phyloP scores from a whole-genome alignment of 2,329 filamentous ascomycete species.

The Neurospora sp. region DNA sequence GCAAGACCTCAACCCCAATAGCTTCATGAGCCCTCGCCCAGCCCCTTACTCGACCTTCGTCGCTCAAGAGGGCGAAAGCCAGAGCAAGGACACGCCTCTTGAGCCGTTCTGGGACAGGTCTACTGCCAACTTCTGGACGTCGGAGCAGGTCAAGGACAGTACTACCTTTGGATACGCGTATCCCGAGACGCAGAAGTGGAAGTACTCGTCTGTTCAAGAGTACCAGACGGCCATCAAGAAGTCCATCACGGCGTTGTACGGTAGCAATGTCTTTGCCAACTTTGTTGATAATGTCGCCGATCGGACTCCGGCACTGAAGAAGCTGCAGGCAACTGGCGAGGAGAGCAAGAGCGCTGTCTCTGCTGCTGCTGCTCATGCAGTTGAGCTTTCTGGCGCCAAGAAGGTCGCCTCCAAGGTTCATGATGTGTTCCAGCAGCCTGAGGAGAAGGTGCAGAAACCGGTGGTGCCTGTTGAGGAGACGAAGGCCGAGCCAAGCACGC shows the following conservation, averaged over 20 bases:
- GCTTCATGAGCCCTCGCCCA: constrained; percentile 22
- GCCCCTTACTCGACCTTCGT: constrained; percentile 21
- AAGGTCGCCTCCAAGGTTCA: neutral
- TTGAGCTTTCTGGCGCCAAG: neutral
- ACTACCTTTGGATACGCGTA: constrained; percentile 21
- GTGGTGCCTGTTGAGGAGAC: neutral
- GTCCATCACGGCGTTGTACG: constrained; percentile 12
- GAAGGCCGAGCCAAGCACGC: neutral
- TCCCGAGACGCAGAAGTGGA: constrained; percentile 20
- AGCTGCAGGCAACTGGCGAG: neutral
- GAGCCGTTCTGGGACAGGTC: constrained; percentile 22
- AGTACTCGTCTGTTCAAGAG: constrained; percentile 8
- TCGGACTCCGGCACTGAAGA: neutral
- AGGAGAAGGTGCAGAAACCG: neutral
- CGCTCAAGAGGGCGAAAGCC: constrained; percentile 9
- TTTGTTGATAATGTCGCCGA: constrained; percentile 11
- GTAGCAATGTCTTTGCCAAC: constrained; percentile 14
- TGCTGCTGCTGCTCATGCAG: neutral
- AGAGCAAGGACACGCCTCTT: constrained; percentile 14
- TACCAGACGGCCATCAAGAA: constrained; percentile 15
- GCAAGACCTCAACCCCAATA: constrained; percentile 32
- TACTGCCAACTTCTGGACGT: constrained; percentile 21
- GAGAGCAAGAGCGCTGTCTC: neutral
- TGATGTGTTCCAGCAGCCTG: neutral
- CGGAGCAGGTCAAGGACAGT: constrained; percentile 18